Percentiles rank a stretch among this genome's conserved stretches.
Evolutionary conservation across 2,329 filamentous ascomycete species (phyloP).

Genomic region (Colletotrichum tanaceti): DNA sequence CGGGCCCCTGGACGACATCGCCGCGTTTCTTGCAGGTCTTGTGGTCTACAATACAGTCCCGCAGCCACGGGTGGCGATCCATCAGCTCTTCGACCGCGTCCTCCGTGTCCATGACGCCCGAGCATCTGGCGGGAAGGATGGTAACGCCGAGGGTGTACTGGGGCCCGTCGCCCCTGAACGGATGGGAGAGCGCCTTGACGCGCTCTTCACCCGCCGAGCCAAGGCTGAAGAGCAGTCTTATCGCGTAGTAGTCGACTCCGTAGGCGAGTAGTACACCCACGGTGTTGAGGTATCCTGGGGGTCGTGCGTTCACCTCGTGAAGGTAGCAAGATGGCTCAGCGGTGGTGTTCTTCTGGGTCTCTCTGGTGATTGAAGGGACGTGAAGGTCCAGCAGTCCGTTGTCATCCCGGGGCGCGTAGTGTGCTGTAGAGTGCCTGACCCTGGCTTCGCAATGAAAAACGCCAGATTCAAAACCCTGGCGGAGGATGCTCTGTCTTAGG

Average conservation of each 20-base stretch:
- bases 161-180: slow-evolving; percentile 40
- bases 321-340: slow-evolving; percentile 42
- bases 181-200: slow-evolving; percentile 41
- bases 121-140: slow-evolving; percentile 35
- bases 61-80: slow-evolving; percentile 22
- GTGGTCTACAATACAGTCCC: slow-evolving; percentile 31
- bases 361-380: not conserved
- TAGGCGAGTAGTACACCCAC: slow-evolving; percentile 43
- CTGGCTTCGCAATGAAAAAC: slow-evolving; percentile 49
- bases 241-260: slow-evolving; percentile 48
- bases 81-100: slow-evolving; percentile 29
- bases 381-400: slow-evolving; percentile 42
- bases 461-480: slow-evolving; percentile 45
- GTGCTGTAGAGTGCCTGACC: slow-evolving; percentile 43
- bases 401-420: slow-evolving; percentile 40
- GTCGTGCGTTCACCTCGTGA: slow-evolving; percentile 48
- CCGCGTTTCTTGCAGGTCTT: slow-evolving; percentile 35
- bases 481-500: slow-evolving; percentile 42
- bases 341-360: not conserved
- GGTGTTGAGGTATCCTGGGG: slow-evolving; percentile 44
- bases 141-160: slow-evolving; percentile 40
- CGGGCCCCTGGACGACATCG: slow-evolving; percentile 31
- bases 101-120: slow-evolving; percentile 36
- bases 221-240: slow-evolving; percentile 43
- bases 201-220: slow-evolving; percentile 34